Evolutionary conservation across 805 yeast genomes (phyloP), one percentile per base, ranked within the genome.

Genomic region (Millerozyma acaciae): DNA sequence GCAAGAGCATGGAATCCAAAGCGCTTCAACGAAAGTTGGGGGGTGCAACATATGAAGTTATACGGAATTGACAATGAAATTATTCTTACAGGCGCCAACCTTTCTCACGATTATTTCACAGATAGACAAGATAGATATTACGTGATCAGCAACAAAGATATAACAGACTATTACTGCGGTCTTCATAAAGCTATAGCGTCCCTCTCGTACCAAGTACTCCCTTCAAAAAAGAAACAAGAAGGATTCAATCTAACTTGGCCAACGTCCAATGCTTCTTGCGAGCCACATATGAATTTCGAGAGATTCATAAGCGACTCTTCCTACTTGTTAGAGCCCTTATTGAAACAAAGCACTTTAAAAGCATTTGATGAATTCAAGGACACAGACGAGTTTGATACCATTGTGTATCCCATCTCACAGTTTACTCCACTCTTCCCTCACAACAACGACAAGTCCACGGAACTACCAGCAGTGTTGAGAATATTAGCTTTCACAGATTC

Each of bases 21-120:
- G 38, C 71, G 98, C 42, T 68, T 90, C 42, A 88, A 89, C 57
- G 98, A 93, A 61, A 89, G 94, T 3, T 75, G 73, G 62, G 98
- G 98, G 0, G 70, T 93, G 32, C 98, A 93, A 57, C 98, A 93
- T 53, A 93, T 93, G 97, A 93, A 93, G 55, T 72, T 93, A 18
- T 93, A 93, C 55, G 98, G 98, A 2, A 79, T 89, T 49, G 98
- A 93, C 55, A 78, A 87, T 48, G 96, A 89, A 51, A 77, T 93
- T 26, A 73, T 93, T 13, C 68, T 93, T 20, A 75, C 84, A 12
- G 98, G 97, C 5, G 98, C 98, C 2, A 93, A 93, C 51, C 67
- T 93, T 30, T 86, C 96, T 0, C 67, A 75, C 22, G 98, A 93
- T 60, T 93, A 93, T 57, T 93, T 93, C 60, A 84, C 95, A 3